Percentiles rank a stretch among this genome's conserved stretches.
phyloP scores from a whole-genome alignment of 2,329 filamentous ascomycete genomes.

The Pseudopyricularia cyperi region DNA sequence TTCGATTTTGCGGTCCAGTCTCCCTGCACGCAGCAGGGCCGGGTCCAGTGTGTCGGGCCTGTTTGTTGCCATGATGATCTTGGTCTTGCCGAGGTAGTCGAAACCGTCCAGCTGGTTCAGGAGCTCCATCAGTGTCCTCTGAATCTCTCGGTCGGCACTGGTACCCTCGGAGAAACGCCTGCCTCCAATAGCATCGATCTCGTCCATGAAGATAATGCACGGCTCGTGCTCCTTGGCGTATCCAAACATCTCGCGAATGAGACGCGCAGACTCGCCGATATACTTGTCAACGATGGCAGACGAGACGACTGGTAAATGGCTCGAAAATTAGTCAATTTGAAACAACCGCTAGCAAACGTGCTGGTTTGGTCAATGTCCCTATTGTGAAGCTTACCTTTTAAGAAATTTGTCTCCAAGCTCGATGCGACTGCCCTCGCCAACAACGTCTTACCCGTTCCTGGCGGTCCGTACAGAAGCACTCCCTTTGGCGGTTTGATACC shows the following conservation, averaged over 20 bases:
- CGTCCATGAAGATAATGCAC: slow-evolving; percentile 99
- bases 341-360: not conserved
- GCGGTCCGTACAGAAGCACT: slow-evolving; percentile 88
- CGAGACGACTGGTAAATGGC: slow-evolving; percentile 61
- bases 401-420: slow-evolving; percentile 92
- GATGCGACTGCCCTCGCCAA: slow-evolving; percentile 90
- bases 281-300: slow-evolving; percentile 99
- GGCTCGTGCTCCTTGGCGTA: slow-evolving; percentile 99
- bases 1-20: slow-evolving; percentile 94
- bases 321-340: not conserved
- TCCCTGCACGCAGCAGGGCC: slow-evolving; percentile 79
- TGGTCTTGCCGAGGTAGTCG: slow-evolving; percentile 98
- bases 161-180: slow-evolving; percentile 95
- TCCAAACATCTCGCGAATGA: slow-evolving; percentile 99
- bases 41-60: slow-evolving; percentile 92
- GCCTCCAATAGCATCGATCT: slow-evolving; percentile 97
- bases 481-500: slow-evolving; percentile 99
- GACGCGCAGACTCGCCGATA: slow-evolving; percentile 90
- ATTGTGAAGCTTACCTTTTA: slow-evolving; percentile 57
- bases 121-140: slow-evolving; percentile 95
- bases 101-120: slow-evolving; percentile 98
- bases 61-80: slow-evolving; percentile 99
- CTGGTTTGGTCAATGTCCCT: not conserved
- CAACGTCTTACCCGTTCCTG: slow-evolving; percentile 92
- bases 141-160: slow-evolving; percentile 93